Base-by-base conservation (phyloP, 345 rosid genomes). In the Mallotus nudiflorus region DNA sequence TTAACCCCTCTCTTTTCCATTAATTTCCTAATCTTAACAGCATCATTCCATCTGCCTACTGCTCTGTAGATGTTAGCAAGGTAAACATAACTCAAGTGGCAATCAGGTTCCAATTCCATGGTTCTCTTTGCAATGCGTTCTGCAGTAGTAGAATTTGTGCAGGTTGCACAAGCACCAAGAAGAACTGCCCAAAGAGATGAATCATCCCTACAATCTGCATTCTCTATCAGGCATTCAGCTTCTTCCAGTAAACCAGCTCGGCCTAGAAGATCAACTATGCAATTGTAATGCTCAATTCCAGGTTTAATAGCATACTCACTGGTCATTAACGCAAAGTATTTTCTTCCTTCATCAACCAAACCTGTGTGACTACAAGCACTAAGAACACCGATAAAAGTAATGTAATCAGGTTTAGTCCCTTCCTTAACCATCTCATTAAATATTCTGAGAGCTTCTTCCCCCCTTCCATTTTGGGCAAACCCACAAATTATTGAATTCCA, bases 201-300 rank as follows among this genome's bases (percentile, higher is more conserved):
- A 76, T 86, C 83, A 40, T 82, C 78, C 73, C 87, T 81, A 68
- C 81, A 85, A 33, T 78, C 87, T n/a, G 92, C 82, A 66, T 81
- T 81, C 74, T 85, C 85, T 73, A 95, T 81, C 78, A 92, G 72
- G 62, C 39, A 78, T 73, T 88, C 93, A 37, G 97, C 97, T 82
- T 89, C 99, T 73, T 86, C 92, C 31, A 95, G 75, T 71, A 89
- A 85, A 28, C 92, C 97, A 68, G 92, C 92, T 31, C 93, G 97
- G 42, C 97, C 92, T 40, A 95, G 84, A 74, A 95, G 96, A 81
- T 92, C 92, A 78, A 92, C 86, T 88, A 95, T 85, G 84, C 97
- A 92, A 71, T 84, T 92, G 73, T 86, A 90, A 72, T 92, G 97
- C 88, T 90, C 93, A 9, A 81, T 75, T 66, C 87, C 90, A 46